Conservation (phyloP, 2,329 filamentous ascomycete genomes). For the Cadophora sp. region DNA sequence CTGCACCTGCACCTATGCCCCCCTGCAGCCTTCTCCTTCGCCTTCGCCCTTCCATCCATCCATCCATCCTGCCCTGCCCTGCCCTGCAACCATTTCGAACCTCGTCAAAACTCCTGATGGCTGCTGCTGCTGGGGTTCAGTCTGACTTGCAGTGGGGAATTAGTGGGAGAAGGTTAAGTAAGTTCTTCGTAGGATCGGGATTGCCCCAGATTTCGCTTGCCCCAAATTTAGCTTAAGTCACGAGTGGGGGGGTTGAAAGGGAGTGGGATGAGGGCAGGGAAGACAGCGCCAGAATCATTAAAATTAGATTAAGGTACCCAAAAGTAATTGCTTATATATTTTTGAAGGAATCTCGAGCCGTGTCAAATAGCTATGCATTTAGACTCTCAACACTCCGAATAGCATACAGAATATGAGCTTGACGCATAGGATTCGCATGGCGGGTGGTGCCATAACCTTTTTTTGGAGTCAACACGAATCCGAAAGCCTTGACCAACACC, state of each 20-base stretch:
- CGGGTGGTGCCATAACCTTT: conserved; percentile 15
- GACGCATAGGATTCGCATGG: conserved; percentile 7
- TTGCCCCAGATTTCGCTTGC: background rate
- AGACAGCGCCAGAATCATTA: conserved; percentile 5
- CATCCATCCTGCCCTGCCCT: background rate
- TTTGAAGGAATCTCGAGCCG: conserved; percentile 10
- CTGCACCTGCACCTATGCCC: background rate
- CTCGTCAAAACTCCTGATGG: background rate
- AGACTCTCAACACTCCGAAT: conserved; percentile 9
- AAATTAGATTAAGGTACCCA: conserved; percentile 10
- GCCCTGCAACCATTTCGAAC: background rate
- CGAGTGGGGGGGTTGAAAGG: background rate
- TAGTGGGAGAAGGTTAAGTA: background rate
- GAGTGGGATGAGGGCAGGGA: background rate
- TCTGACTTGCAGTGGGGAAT: conserved; percentile 14
- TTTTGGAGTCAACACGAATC: background rate
- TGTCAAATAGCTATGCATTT: background rate
- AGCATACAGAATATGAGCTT: conserved; percentile 19
- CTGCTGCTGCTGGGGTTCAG: background rate
- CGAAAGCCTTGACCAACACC: background rate
- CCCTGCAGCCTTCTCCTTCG: background rate
- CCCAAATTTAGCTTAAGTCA: background rate
- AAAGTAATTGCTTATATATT: conserved; percentile 15
- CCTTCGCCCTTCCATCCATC: background rate
- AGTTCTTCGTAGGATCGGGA: background rate